A percentile compares a stretch with the other conserved stretches of the same genome.
Conservation (phyloP, 1,284 basidiomycete genomes). For the Trichosporon coremiiforme region DNA sequence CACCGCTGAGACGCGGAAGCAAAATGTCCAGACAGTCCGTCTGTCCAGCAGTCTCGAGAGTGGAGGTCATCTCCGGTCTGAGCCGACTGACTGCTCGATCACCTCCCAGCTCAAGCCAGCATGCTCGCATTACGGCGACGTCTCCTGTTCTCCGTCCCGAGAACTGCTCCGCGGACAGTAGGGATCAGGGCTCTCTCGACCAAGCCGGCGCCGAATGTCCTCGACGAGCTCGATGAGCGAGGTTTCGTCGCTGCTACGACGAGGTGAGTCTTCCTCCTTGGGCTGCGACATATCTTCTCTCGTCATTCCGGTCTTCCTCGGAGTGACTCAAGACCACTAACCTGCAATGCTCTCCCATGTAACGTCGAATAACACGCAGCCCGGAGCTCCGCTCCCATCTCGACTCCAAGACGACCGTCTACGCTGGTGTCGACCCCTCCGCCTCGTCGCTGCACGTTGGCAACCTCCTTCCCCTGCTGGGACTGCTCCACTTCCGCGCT, state of each 20-base stretch:
- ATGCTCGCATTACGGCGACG: constrained; percentile 15
- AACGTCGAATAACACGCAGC: constrained; percentile 31
- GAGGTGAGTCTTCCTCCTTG: constrained; percentile 44
- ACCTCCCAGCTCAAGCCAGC: background rate
- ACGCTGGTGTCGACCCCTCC: constrained; percentile 90
- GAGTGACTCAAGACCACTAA: no score
- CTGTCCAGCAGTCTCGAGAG: background rate
- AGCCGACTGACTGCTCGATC: constrained; percentile 11
- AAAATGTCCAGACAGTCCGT: background rate
- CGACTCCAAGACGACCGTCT: constrained; percentile 62
- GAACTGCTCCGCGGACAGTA: background rate
- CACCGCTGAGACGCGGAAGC: constrained; percentile 1
- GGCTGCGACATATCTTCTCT: no score
- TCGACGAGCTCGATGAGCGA: constrained; percentile 56
- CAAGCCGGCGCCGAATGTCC: constrained; percentile 36
- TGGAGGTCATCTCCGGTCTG: constrained; percentile 11
- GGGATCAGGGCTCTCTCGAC: background rate
- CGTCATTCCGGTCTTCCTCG: no score
- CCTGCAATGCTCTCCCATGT: no score
- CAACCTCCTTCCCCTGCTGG: constrained; percentile 86
- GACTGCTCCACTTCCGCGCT: constrained; percentile 81
- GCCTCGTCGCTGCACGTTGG: constrained; percentile 88
- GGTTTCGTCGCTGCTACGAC: constrained; percentile 58
- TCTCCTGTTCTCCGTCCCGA: no score
- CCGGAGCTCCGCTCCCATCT: constrained; percentile 47